Base-by-base conservation (phyloP, 78 protist genomes). In the Monocercomonoides exilis region DNA sequence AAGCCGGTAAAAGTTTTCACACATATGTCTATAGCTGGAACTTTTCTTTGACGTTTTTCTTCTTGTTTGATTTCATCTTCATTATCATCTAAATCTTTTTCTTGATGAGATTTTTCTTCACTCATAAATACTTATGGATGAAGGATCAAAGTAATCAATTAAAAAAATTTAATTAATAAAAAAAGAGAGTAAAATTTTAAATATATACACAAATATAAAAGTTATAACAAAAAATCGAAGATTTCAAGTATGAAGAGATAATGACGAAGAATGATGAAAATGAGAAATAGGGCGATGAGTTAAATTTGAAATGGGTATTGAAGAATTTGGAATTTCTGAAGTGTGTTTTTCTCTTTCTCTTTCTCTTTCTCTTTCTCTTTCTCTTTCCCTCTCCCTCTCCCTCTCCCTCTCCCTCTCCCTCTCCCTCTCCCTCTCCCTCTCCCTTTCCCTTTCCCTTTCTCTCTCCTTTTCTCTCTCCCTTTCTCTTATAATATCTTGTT, bases 401-500 rank as follows among this genome's bases (percentile, higher is more conserved):
- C n/a, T 63, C n/a, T 63, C n/a, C n/a, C 45, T 33, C n/a, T 63
- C n/a, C 77, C n/a, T 63, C 45, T 33, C n/a, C n/a, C n/a, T 33
- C n/a, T 63, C n/a, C n/a, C 77, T 63, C n/a, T 63, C n/a, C 77
- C n/a, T 63, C 45, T 33, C n/a, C n/a, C n/a, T 63, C n/a, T 63
- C n/a, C n/a, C 77, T 63, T 63, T n/a, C 45, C n/a, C n/a, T 63
- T n/a, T 63, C n/a, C n/a, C 45, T 33, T 63, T 63, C n/a, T 63
- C 77, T 63, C n/a, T 63, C n/a, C n/a, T 63, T 63, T n/a, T 63
- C n/a, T 63, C n/a, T 63, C 77, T 63, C n/a, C n/a, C n/a, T n/a
- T n/a, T 63, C n/a, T 33, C n/a, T 33, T n/a, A 32, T n/a, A n/a
- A n/a, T n/a, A n/a, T n/a, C n/a, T n/a, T n/a, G n/a, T n/a, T n/a